phyloP scores from a whole-genome alignment of 2,329 filamentous ascomycete genomes.

The Pseudogymnoascus sp. region DNA sequence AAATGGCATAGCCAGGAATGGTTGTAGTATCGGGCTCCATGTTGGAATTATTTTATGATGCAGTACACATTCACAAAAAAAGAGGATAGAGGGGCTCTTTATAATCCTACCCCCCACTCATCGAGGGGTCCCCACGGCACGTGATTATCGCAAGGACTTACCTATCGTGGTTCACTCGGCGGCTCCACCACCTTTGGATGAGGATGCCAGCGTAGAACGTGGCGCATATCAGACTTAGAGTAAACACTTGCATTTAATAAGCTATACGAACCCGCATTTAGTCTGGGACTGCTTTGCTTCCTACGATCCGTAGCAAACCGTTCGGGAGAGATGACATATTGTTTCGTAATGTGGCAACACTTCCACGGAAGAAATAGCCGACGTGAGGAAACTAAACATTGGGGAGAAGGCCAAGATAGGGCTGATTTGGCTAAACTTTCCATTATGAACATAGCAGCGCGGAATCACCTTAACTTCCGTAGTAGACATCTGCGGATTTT shows the following conservation, averaged over 20 bases:
- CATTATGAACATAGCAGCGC: background rate
- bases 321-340: too few species aligned
- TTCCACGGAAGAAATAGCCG: background rate
- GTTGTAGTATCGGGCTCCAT: slow-evolving; percentile 31
- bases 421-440: background rate
- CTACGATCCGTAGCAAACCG: too few species aligned
- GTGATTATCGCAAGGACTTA: too few species aligned
- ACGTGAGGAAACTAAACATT: background rate
- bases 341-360: too few species aligned
- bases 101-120: background rate
- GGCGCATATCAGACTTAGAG: too few species aligned
- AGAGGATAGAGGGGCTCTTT: background rate
- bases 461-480: background rate
- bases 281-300: too few species aligned
- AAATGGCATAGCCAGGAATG: slow-evolving; percentile 39
- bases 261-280: too few species aligned
- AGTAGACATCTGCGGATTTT: background rate
- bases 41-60: slow-evolving; percentile 14
- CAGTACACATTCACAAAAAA: background rate
- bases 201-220: background rate
- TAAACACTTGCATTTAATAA: too few species aligned
- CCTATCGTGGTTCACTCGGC: background rate
- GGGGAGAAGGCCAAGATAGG: background rate
- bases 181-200: background rate
- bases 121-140: too few species aligned